These are phyloP conservation scores for Wickerhamiella azymoides DNA, from an alignment of 805 yeast species.

Conservation along the genomic window DNA sequence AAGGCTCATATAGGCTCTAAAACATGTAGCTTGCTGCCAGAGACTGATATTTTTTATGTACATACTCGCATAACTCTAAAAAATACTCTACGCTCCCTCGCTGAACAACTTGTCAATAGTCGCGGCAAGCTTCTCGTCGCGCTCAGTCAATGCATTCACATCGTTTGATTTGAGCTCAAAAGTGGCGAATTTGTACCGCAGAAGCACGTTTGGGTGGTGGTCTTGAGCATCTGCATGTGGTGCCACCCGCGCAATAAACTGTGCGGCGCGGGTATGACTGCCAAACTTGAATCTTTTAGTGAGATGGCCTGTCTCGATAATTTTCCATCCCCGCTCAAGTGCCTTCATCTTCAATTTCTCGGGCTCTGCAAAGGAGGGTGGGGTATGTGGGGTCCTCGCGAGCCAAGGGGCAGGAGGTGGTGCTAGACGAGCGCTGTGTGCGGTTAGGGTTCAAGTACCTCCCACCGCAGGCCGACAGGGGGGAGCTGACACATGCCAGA, in stretches of 20 bases:
- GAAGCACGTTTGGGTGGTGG: slow-evolving; percentile 18
- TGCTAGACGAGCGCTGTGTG: not conserved
- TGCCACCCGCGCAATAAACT: slow-evolving; percentile 14
- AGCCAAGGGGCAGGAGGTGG: not conserved
- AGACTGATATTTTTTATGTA: too few species aligned
- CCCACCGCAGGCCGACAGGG: not conserved
- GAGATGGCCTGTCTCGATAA: slow-evolving; percentile 7
- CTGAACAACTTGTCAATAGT: not conserved
- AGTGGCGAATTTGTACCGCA: slow-evolving; percentile 14
- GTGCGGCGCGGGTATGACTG: slow-evolving; percentile 17
- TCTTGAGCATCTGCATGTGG: slow-evolving; percentile 13
- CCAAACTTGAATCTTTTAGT: slow-evolving; percentile 13
- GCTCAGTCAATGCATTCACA: slow-evolving; percentile 10
- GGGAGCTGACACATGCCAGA: slow-evolving; percentile 4
- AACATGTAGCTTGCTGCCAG: too few species aligned
- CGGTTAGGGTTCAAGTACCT: not conserved
- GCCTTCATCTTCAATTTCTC: slow-evolving; percentile 7
- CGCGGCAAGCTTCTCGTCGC: slow-evolving; percentile 15
- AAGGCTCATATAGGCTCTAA: too few species aligned
- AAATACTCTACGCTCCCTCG: not conserved
- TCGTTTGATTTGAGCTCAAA: slow-evolving; percentile 17
- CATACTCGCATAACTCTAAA: too few species aligned
- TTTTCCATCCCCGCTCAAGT: slow-evolving; percentile 10
- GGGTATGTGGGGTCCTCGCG: not conserved
- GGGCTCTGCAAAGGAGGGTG: too few species aligned